These are phyloP conservation scores for Suhomyces panamericanus DNA, from an alignment of 1,139 yeast species.

Conservation along the genomic window DNA sequence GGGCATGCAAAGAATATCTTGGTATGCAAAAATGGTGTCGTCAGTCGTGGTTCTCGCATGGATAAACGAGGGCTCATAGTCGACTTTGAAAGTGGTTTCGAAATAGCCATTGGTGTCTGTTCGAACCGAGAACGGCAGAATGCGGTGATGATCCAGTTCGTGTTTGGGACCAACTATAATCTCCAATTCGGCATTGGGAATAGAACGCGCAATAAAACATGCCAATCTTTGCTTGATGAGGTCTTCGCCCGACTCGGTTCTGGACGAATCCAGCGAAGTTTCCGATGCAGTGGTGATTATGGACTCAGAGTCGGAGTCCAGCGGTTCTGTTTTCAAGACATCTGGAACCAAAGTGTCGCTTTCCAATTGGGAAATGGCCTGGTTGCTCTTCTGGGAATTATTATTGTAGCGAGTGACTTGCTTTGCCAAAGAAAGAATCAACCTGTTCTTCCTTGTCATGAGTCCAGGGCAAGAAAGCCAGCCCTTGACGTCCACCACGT, in stretches of 20 bases:
- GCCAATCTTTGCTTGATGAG: conserved; percentile 55
- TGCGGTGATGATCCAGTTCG: conserved; percentile 23
- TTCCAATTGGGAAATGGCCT: conserved; percentile 34
- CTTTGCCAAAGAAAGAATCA: conserved; percentile 67
- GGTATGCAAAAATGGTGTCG: conserved; percentile 47
- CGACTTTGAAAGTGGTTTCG: conserved; percentile 46
- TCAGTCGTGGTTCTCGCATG: conserved; percentile 43
- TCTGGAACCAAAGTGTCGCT: conserved; percentile 34
- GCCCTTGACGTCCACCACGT: conserved; percentile 69
- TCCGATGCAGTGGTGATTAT: conserved; percentile 11
- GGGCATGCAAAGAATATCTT: conserved; percentile 44
- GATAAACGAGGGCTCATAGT: conserved; percentile 56
- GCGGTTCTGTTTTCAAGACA: conserved; percentile 16
- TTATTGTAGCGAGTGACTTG: conserved; percentile 57
- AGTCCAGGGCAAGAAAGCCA: conserved; percentile 72
- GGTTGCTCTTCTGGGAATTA: conserved; percentile 20
- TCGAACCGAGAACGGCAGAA: conserved; percentile 27
- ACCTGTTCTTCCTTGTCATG: conserved; percentile 66
- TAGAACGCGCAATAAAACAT: conserved; percentile 58
- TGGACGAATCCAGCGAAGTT: conserved; percentile 6
- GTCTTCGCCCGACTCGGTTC: conserved; percentile 27
- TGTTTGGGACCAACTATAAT: conserved; percentile 50
- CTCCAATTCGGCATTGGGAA: conserved; percentile 53
- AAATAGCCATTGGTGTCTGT: conserved; percentile 68
- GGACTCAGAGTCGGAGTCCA: conserved; percentile 14